Percentiles rank a stretch among this genome's conserved stretches.
Evolutionary conservation across 768 basidiomycete species (phyloP).

Genomic region (Amanita molliuscula): DNA sequence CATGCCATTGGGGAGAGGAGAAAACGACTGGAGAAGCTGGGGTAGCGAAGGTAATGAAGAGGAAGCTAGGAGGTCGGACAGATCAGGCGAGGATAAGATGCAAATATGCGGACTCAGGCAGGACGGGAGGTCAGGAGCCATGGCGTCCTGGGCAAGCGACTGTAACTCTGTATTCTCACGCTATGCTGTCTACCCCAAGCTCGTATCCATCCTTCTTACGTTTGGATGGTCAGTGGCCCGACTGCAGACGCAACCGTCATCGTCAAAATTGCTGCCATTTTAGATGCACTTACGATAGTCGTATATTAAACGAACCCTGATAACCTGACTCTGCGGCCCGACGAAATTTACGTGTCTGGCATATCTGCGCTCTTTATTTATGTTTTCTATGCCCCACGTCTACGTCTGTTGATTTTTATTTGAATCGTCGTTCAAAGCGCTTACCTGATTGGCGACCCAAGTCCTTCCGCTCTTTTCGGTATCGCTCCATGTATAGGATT

Average conservation of each 20-base stretch:
- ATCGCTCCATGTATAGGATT: constrained; percentile 45
- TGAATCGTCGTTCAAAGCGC: constrained; percentile 6
- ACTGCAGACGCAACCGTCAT: background rate
- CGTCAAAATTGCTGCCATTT: background rate
- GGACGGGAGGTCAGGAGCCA: constrained; percentile 41
- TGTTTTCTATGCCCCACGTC: constrained; percentile 58
- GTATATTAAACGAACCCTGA: constrained; percentile 49
- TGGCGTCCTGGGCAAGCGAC: background rate
- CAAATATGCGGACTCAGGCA: constrained; percentile 81
- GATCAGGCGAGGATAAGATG: constrained; percentile 61
- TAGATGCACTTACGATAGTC: constrained; percentile 46
- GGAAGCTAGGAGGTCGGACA: constrained; percentile 44
- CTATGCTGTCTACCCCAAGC: constrained; percentile 8
- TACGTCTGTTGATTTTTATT: constrained; percentile 8
- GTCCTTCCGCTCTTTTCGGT: constrained; percentile 47
- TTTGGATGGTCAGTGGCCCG: too few species aligned
- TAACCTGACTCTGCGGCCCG: constrained; percentile 46
- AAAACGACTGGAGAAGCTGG: constrained; percentile 75
- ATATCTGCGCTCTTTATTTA: constrained; percentile 52
- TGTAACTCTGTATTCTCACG: background rate
- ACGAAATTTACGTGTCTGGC: constrained; percentile 53
- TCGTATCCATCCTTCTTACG: too few species aligned
- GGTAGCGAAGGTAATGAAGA: constrained; percentile 60
- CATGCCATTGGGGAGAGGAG: constrained; percentile 71
- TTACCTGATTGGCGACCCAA: constrained; percentile 61